Percentiles rank a stretch among this genome's conserved stretches.
These are phyloP conservation scores for Penicillium canariense DNA, from an alignment of 495 filamentous ascomycete genomes.

Conservation along the genomic window DNA sequence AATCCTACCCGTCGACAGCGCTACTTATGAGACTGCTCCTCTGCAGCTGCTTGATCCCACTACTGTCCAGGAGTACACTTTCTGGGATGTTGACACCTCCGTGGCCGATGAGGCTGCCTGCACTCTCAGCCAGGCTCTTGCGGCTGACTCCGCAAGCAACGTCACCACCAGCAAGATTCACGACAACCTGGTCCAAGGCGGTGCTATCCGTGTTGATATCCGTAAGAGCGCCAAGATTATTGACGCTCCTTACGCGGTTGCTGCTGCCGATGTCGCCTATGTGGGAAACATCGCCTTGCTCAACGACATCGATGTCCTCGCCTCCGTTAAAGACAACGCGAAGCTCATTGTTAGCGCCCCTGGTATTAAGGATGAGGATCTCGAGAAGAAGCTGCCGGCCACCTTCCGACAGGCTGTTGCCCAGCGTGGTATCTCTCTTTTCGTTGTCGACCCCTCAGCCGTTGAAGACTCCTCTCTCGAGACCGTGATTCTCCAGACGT, in stretches of 20 bases:
- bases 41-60: slow-evolving; percentile 48
- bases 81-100: slow-evolving; percentile 90
- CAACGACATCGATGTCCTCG: slow-evolving; percentile 67
- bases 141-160: slow-evolving; percentile 71
- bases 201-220: slow-evolving; percentile 79
- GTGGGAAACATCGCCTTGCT: slow-evolving; percentile 78
- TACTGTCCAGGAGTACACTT: slow-evolving; percentile 74
- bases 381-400: slow-evolving; percentile 81
- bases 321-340: slow-evolving; percentile 66
- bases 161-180: slow-evolving; percentile 71
- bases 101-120: slow-evolving; percentile 59
- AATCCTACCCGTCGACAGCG: slow-evolving; percentile 42
- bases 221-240: slow-evolving; percentile 76
- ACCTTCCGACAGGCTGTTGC: slow-evolving; percentile 64
- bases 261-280: slow-evolving; percentile 73
- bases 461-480: slow-evolving; percentile 61
- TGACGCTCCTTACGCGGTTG: slow-evolving; percentile 78
- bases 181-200: slow-evolving; percentile 87
- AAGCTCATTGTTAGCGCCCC: slow-evolving; percentile 73
- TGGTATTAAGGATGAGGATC: slow-evolving; percentile 77
- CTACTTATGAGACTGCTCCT: slow-evolving; percentile 31
- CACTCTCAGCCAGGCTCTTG: slow-evolving; percentile 68
- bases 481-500: slow-evolving; percentile 64
- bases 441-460: slow-evolving; percentile 65
- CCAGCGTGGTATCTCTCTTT: slow-evolving; percentile 64